These are phyloP conservation scores for Cryptococcus floricola DNA, from an alignment of 1,284 basidiomycete species.

Conservation along the genomic window DNA sequence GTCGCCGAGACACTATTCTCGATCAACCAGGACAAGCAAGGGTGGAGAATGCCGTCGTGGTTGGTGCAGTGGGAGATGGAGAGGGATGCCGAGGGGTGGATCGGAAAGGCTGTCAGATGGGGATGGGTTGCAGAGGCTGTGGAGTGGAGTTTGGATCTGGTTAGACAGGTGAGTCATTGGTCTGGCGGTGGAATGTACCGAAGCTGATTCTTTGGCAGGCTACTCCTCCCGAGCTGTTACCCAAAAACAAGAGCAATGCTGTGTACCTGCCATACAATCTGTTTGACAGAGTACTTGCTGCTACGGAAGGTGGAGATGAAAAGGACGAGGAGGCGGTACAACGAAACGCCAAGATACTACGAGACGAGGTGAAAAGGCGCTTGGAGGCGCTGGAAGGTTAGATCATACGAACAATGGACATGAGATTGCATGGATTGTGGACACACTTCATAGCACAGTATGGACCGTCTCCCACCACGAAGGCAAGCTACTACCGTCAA, in stretches of 20 bases:
- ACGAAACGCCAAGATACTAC: conserved; percentile 24
- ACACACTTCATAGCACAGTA: conserved; percentile 1
- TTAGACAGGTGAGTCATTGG: conserved; percentile 59
- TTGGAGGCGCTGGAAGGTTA: conserved; percentile 4
- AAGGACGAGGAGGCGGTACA: conserved; percentile 40
- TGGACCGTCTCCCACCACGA: conserved; percentile 16
- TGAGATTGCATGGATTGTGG: neutral
- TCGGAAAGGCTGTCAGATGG: conserved; percentile 55
- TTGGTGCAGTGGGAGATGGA: conserved; percentile 57
- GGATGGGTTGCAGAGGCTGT: conserved; percentile 76
- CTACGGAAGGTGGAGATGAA: conserved; percentile 58
- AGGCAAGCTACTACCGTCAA: neutral
- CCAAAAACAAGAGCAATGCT: conserved; percentile 57
- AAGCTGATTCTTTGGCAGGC: conserved; percentile 50
- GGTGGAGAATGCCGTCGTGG: conserved; percentile 67
- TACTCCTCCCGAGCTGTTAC: conserved; percentile 57
- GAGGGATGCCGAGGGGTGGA: conserved; percentile 36
- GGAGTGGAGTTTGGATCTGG: conserved; percentile 63
- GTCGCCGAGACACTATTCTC: conserved; percentile 72
- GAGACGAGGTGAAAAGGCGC: conserved; percentile 23
- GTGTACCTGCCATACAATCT: conserved; percentile 81
- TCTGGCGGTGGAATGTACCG: neutral
- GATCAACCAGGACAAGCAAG: conserved; percentile 55
- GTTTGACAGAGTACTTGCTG: conserved; percentile 76
- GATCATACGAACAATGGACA: neutral